Conservation (phyloP, 2,329 filamentous ascomycete genomes). For the Canariomyces notabilis region DNA sequence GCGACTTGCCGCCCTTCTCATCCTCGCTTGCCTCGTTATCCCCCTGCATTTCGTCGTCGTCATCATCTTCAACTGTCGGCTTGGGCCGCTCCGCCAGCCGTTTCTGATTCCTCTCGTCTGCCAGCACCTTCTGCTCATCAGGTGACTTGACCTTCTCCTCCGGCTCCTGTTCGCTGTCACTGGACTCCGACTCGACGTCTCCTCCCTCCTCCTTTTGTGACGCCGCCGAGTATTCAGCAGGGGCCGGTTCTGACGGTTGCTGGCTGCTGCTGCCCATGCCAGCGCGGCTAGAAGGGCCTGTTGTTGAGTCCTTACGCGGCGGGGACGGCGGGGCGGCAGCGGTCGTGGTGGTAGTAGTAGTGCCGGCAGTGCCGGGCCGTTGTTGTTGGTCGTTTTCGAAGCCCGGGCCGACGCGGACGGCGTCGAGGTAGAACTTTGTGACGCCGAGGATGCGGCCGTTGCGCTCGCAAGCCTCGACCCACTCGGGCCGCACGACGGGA, state of each 20-base stretch:
- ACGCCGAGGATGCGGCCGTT: constrained; percentile 91
- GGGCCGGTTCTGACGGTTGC: constrained; percentile 13
- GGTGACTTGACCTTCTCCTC: constrained; percentile 39
- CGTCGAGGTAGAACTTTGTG: constrained; percentile 92
- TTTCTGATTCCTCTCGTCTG: constrained; percentile 52
- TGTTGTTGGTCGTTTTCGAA: too few relatives aligned
- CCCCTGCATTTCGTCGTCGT: constrained; percentile 30
- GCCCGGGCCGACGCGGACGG: constrained; percentile 38
- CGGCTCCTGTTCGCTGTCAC: constrained; percentile 29
- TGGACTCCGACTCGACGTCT: constrained; percentile 25
- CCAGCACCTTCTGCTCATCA: constrained; percentile 52
- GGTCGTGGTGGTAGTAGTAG: constrained; percentile 12
- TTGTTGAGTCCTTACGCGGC: constrained; percentile 31
- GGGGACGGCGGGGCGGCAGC: constrained; percentile 16
- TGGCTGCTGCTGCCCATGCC: neutral
- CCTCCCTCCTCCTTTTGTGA: constrained; percentile 30
- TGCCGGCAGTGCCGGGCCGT: constrained; percentile 18
- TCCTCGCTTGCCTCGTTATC: constrained; percentile 31
- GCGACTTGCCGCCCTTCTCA: constrained; percentile 42
- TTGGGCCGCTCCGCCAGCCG: constrained; percentile 47
- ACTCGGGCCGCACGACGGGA: constrained; percentile 91
- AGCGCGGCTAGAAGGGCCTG: neutral
- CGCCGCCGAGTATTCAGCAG: constrained; percentile 19
- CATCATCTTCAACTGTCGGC: constrained; percentile 21
- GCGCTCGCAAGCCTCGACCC: constrained; percentile 93